Conservation (phyloP, 1,284 basidiomycete species). For the Hymenochaete sp. region DNA sequence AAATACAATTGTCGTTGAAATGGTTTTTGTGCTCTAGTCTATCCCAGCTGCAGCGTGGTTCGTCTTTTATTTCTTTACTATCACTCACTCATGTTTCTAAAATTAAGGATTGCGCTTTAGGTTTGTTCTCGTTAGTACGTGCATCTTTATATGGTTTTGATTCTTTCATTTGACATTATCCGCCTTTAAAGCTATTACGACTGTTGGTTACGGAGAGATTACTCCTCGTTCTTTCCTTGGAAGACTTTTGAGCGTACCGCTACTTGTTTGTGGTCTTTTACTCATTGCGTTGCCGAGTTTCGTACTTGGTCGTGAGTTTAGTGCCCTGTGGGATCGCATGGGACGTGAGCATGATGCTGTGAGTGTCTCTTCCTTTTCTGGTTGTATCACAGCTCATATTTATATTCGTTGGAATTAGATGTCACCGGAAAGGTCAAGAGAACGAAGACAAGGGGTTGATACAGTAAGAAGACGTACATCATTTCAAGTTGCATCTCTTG, state of each 20-base stretch:
- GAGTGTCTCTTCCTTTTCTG: not conserved
- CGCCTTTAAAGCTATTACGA: constrained; percentile 58
- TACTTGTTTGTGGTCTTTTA: constrained; percentile 77
- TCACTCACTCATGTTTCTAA: constrained; percentile 23
- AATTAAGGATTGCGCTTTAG: not conserved
- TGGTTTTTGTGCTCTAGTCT: constrained; percentile 35
- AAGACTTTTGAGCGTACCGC: constrained; percentile 71
- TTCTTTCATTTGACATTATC: not conserved
- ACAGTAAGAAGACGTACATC: too few species aligned
- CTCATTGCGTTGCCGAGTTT: constrained; percentile 84
- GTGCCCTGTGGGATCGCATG: constrained; percentile 80
- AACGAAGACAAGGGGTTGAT: not conserved
- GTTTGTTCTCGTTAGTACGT: constrained; percentile 38
- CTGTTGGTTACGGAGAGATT: constrained; percentile 83
- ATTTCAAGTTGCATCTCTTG: too few species aligned
- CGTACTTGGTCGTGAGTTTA: constrained; percentile 83
- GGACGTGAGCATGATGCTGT: constrained; percentile 20
- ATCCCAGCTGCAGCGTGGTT: constrained; percentile 75
- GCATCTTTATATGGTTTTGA: not conserved
- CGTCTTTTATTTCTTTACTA: constrained; percentile 25
- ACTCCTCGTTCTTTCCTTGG: constrained; percentile 78
- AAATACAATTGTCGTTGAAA: constrained; percentile 7
- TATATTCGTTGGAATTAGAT: not conserved
- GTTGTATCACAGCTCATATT: not conserved
- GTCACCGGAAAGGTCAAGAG: not conserved